Evolutionary conservation across 2,329 filamentous ascomycete genomes (phyloP).

Genomic region (Acephala macrosclerotiorum): DNA sequence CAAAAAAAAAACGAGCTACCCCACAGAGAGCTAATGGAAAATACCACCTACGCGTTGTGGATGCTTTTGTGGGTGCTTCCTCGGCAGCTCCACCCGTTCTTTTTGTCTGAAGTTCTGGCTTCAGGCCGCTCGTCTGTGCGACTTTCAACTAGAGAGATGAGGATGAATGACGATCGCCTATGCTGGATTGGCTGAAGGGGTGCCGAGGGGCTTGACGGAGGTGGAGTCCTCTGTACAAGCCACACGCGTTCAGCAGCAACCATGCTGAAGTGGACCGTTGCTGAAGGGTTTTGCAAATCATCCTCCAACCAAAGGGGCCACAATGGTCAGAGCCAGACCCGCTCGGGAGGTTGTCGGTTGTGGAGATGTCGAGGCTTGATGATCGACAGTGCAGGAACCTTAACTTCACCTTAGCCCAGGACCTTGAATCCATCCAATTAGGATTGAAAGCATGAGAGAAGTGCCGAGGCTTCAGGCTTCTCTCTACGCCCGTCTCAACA

Average conservation of each 20-base stretch:
- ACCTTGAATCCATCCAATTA: not conserved
- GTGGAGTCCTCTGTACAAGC: slow-evolving; percentile 3
- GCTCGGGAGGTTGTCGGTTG: not conserved
- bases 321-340: slow-evolving; percentile 15
- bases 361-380: slow-evolving; percentile 12
- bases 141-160: slow-evolving; percentile 1
- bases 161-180: slow-evolving; percentile 6
- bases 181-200: slow-evolving; percentile 8
- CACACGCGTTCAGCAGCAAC: not conserved
- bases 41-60: slow-evolving; percentile 13
- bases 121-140: not conserved
- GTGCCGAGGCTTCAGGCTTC: slow-evolving; percentile 14
- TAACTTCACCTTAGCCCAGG: not conserved
- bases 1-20: slow-evolving; percentile 1
- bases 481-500: not conserved
- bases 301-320: slow-evolving; percentile 13
- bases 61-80: too few relatives aligned
- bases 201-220: slow-evolving; percentile 13
- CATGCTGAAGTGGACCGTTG: too few relatives aligned
- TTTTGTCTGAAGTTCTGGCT: not conserved
- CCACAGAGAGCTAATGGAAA: slow-evolving; percentile 10
- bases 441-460: not conserved
- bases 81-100: not conserved
- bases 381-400: slow-evolving; percentile 16
- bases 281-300: not conserved